Percentiles rank a stretch among this genome's conserved stretches.
Conservation (phyloP, 176 grass and related monocot species). For the Elymus sibiricus region DNA sequence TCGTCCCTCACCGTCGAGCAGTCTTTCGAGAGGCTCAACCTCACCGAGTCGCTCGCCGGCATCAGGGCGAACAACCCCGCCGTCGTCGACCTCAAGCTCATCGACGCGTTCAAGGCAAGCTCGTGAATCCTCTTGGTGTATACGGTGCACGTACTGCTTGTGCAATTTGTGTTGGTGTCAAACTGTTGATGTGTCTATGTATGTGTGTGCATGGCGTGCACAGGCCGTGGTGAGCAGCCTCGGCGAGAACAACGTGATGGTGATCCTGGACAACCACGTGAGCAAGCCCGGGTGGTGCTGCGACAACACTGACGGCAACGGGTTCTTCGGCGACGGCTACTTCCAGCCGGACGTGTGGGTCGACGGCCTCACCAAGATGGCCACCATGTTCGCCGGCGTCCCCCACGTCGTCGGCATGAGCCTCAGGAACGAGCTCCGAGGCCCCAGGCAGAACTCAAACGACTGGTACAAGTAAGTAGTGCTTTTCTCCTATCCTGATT, state of each 20-base stretch:
- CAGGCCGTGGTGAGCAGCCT: constrained; percentile 72
- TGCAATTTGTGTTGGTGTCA: neutral
- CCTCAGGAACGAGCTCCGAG: constrained; percentile 89
- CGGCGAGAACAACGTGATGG: constrained; percentile 66
- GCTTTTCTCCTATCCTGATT: neutral
- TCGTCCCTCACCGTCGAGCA: constrained; percentile 53
- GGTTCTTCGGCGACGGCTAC: constrained; percentile 80
- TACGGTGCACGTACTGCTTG: neutral
- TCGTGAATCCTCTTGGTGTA: no score
- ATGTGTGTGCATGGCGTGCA: neutral
- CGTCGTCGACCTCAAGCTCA: constrained; percentile 64
- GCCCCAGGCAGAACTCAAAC: constrained; percentile 51
- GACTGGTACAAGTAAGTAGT: constrained; percentile 83
- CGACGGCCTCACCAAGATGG: constrained; percentile 65
- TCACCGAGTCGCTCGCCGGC: constrained; percentile 48
- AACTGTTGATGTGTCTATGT: neutral
- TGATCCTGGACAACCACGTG: constrained; percentile 94
- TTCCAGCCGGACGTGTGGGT: constrained; percentile 79
- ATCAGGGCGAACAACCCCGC: constrained; percentile 57
- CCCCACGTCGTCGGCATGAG: constrained; percentile 83
- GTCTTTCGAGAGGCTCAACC: constrained; percentile 64
- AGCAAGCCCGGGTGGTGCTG: constrained; percentile 93
- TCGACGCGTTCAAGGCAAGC: constrained; percentile 76
- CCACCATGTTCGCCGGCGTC: constrained; percentile 44
- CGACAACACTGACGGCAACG: constrained; percentile 57